A percentile compares a stretch with the other conserved stretches of the same genome.
Evolutionary conservation across 164 flowering plant species (phyloP).

Genomic region (Tetracentron sinense): DNA sequence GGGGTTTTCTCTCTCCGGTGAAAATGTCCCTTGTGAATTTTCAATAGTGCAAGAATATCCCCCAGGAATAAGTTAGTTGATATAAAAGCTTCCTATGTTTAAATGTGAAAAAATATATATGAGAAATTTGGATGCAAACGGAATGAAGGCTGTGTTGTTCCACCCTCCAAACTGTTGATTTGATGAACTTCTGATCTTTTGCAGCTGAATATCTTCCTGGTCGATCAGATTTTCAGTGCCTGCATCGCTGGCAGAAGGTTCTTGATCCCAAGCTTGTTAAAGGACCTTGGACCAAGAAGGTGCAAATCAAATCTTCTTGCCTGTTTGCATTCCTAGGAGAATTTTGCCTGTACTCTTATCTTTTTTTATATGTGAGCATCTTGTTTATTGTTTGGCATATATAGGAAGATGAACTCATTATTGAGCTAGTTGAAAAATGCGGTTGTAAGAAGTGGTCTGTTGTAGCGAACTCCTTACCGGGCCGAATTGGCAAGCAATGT

Average conservation of each 20-base stretch:
- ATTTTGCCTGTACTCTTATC: neutral
- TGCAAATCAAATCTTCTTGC: conserved; percentile 10
- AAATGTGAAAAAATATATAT: too few relatives aligned
- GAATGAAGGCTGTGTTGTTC: too few relatives aligned
- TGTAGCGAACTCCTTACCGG: conserved; percentile 63
- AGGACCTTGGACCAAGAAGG: conserved; percentile 84
- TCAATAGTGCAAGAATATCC: too few relatives aligned
- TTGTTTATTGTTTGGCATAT: neutral
- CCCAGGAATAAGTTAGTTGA: too few relatives aligned
- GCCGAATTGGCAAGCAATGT: conserved; percentile 83
- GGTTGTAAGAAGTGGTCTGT: conserved; percentile 62
- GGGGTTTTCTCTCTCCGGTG: too few relatives aligned
- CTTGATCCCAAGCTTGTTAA: conserved; percentile 73
- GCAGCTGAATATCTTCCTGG: conserved; percentile 52
- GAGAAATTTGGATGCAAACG: too few relatives aligned
- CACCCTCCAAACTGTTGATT: too few relatives aligned
- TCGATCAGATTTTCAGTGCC: conserved; percentile 69
- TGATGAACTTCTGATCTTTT: neutral
- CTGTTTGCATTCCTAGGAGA: neutral
- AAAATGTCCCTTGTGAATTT: too few relatives aligned
- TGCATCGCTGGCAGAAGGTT: conserved; percentile 91
- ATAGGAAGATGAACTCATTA: conserved; percentile 68
- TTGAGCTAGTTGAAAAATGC: conserved; percentile 42
- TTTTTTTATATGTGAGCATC: conserved; percentile 1
- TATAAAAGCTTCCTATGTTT: too few relatives aligned